Conservation (phyloP, 331 rosid species). For the Quercus tomentella region DNA sequence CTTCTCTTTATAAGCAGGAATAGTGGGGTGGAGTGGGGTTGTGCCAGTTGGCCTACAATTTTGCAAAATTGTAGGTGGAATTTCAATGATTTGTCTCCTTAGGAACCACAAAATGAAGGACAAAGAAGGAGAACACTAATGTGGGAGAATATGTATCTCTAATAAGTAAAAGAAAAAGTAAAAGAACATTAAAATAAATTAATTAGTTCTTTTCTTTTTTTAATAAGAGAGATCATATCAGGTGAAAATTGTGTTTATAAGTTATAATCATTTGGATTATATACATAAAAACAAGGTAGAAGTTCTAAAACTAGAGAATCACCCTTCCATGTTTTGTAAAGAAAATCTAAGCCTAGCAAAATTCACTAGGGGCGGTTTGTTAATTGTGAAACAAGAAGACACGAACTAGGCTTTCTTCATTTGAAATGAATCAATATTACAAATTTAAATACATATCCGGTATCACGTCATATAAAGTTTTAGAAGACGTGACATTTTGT, state of each 20-base stretch:
- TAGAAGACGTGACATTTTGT: too few species aligned
- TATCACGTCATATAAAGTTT: too few species aligned
- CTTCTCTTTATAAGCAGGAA: constrained; percentile 59
- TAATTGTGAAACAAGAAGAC: too few species aligned
- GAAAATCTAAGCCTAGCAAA: not conserved
- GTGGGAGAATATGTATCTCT: constrained; percentile 53
- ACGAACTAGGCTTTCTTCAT: too few species aligned
- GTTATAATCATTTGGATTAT: constrained; percentile 4
- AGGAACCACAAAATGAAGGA: constrained; percentile 45
- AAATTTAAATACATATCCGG: too few species aligned
- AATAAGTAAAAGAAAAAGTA: constrained; percentile 14
- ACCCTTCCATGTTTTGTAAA: constrained; percentile 1
- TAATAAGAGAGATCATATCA: too few species aligned
- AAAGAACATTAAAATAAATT: not conserved
- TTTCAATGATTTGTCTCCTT: constrained; percentile 62
- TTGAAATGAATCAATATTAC: too few species aligned
- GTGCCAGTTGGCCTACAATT: constrained; percentile 60
- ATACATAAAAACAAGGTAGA: not conserved
- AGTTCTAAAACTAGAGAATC: not conserved
- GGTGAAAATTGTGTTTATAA: not conserved
- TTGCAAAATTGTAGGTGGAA: constrained; percentile 40
- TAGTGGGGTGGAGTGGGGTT: constrained; percentile 36
- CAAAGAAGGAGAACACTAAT: constrained; percentile 32
- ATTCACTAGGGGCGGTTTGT: not conserved
- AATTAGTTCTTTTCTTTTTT: not conserved